Base-by-base conservation (phyloP, 2,329 filamentous ascomycete species). In the Ophiostoma fasciatum region DNA sequence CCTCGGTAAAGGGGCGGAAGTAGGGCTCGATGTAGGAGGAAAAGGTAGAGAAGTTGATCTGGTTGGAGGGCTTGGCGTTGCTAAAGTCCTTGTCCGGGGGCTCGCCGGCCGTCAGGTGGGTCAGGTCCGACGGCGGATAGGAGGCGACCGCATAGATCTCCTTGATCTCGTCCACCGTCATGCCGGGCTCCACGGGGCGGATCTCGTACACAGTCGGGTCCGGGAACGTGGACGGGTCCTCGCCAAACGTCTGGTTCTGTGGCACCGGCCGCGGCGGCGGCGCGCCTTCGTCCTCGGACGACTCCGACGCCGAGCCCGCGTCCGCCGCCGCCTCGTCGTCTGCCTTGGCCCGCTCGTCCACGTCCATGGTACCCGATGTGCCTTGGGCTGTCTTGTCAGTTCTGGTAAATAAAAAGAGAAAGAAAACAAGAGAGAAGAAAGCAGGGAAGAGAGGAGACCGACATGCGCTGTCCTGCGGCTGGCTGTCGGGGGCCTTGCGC, bases 161-260 rank as follows among this genome's bases (percentile, higher is more conserved):
- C 51, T 80, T 85, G 55, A 78, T 82, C 49, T 93, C 78, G n/a
- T 88, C 79, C 39, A 85, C 74, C 3, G 74, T 68, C 78, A 94
- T 93, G 44, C 70, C 77, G 1, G 77, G 69, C 1, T 71, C 69
- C 18, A 87, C 66, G 0, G 78, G 67, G 38, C 78, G 77, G 43
- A 98, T 94, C 53, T 98, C 82, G 62, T 98, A 98, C 33, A 94
- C 70, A 25, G 88, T 94, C 2, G 87, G 85, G 51, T 98, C 90
- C 15, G 74, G 73, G 49, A 88, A 94, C n/a, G 77, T 84, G 19
- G 84, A 82, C 0, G 88, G 88, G 51, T 96, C 85, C 27, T 88
- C 78, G 40, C 88, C 88, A 54, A 94, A 96, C 1, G 84, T 87
- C 57, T 93, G 82, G 50, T 78, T 77, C 40, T 87, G 79, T 5